Base-by-base conservation (phyloP, 257 asterid species). In the Fraxinus excelsior region DNA sequence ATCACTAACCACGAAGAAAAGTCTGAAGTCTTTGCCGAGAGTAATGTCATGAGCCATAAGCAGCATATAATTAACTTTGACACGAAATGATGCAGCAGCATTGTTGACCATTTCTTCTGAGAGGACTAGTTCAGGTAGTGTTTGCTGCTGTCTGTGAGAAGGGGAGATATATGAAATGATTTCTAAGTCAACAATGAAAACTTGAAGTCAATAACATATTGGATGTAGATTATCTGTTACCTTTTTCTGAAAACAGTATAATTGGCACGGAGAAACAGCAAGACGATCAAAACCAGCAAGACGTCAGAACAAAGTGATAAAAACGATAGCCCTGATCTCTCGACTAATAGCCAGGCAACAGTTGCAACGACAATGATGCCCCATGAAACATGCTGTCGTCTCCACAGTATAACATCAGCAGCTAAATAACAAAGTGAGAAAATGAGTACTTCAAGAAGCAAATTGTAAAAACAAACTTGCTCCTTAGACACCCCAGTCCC, bases 41-140 rank as follows among this genome's bases (percentile, higher is more conserved):
- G 97, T 88, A 79, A 95, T 91, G 86, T 95, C 98, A 81, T 95
- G 98, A 77, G 99, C 98, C 99, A 95, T 89, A 82, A 93, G 97
- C 79, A 95, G 90, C 93, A 91, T 79, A 82, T 88, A 93, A 82
- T 95, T 95, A 70, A 89, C 84, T 90, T 95, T 93, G 71, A 87
- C 96, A 81, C 97, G 98, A 80, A 95, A 95, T 66, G 98, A 93
- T 74, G 96, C 94, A 31, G 97, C 97, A 74, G 98, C 96, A 80
- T 84, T 93, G 83, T 88, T 89, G 76, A 95, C 90, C 97, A 95
- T 93, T 86, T 95, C 99, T 86, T 95, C 99, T 58, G 99, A 89
- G 78, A 95, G 83, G 78, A 91, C 92, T 76, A 95, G 86, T 83
- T 91, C 99, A 3, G 98, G 98, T 74, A 95, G 86, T 31, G 91